Percentiles rank a stretch among this genome's conserved stretches.
Evolutionary conservation across 2,329 filamentous ascomycete genomes (phyloP).

Genomic region (Sporothrix pseudoabietina): DNA sequence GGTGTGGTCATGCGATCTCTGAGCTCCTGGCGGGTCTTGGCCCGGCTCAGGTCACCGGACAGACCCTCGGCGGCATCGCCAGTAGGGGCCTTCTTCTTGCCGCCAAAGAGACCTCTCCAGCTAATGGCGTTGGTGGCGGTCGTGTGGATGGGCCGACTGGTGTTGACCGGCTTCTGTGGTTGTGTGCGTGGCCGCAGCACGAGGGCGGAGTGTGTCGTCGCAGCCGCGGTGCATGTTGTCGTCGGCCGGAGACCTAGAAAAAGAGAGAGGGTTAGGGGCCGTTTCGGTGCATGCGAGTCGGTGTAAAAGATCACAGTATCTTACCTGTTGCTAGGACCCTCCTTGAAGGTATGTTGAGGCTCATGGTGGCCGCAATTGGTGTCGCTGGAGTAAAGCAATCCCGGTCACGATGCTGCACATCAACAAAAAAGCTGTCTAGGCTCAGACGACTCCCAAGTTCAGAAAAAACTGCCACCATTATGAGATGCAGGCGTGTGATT

Average conservation of each 20-base stretch:
- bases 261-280: not conserved
- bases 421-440: constrained; percentile 26
- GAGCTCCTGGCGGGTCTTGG: constrained; percentile 44
- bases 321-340: constrained; percentile 63
- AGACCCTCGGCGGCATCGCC: constrained; percentile 32
- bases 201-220: constrained; percentile 18
- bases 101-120: constrained; percentile 35
- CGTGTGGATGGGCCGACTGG: constrained; percentile 31
- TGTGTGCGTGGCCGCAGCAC: constrained; percentile 22
- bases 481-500: not conserved
- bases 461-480: constrained; percentile 27
- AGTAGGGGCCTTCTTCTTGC: constrained; percentile 36
- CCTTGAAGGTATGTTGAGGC: constrained; percentile 63
- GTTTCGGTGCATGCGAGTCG: too few relatives aligned
- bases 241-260: constrained; percentile 25
- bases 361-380: constrained; percentile 54
- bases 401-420: constrained; percentile 14
- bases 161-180: not conserved
- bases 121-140: constrained; percentile 28
- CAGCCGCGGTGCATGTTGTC: constrained; percentile 19
- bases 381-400: constrained; percentile 12
- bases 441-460: not conserved
- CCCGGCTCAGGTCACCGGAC: constrained; percentile 37
- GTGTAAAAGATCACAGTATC: constrained; percentile 32
- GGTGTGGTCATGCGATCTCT: constrained; percentile 50